Conservation (phyloP, 257 asterid species). For the Asclepias syriaca region DNA sequence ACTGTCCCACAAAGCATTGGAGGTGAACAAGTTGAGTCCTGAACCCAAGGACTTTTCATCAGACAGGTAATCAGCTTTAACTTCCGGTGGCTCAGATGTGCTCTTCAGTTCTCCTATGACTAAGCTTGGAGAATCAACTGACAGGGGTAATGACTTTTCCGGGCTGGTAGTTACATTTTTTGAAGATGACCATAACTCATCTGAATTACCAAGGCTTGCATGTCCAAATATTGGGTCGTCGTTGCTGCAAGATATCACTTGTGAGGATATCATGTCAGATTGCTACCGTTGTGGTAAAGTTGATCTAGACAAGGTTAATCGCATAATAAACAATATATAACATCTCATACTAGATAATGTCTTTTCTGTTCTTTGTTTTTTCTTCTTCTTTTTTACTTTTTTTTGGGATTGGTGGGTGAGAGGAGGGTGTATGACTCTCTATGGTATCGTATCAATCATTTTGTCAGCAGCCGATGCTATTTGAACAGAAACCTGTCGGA, state of each 20-base stretch:
- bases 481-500: not conserved
- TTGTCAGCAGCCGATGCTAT: not conserved
- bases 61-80: constrained; percentile 39
- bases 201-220: constrained; percentile 41
- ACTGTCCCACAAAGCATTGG: constrained; percentile 34
- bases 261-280: constrained; percentile 67
- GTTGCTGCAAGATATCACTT: constrained; percentile 76
- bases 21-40: constrained; percentile 32
- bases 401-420: not conserved
- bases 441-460: not conserved
- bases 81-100: constrained; percentile 35
- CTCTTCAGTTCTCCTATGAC: constrained; percentile 33
- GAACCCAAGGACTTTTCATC: constrained; percentile 37
- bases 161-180: constrained; percentile 53
- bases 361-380: not conserved
- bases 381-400: not conserved
- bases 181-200: constrained; percentile 76
- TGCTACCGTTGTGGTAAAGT: constrained; percentile 20
- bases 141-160: constrained; percentile 33
- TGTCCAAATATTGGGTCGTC: constrained; percentile 64
- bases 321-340: not conserved
- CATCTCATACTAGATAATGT: constrained; percentile 1
- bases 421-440: not conserved
- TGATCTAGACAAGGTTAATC: constrained; percentile 1
- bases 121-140: constrained; percentile 55